phyloP scores from a whole-genome alignment of 805 yeast species.

The Saccharomyces kudriavzevii region DNA sequence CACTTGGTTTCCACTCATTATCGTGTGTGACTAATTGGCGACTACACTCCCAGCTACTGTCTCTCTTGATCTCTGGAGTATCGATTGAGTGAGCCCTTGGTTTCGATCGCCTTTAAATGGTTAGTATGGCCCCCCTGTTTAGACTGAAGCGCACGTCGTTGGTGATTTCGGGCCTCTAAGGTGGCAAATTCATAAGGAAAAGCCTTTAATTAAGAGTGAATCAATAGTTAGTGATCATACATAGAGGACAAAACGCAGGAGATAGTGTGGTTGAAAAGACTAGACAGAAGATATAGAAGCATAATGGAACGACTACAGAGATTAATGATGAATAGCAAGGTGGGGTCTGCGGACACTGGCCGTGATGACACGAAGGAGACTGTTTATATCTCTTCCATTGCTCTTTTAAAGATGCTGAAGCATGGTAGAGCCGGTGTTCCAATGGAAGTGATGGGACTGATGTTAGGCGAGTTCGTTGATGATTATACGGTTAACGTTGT shows the following conservation, averaged over 20 bases:
- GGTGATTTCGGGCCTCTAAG: background rate
- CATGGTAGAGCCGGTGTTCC: constrained; percentile 92
- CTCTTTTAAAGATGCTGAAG: constrained; percentile 89
- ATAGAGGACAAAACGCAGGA: background rate
- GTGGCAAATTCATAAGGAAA: constrained; percentile 1
- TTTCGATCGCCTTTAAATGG: background rate
- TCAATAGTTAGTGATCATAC: background rate
- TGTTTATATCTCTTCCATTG: constrained; percentile 90
- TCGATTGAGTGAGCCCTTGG: no score
- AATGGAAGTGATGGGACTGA: constrained; percentile 92
- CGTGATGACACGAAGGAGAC: constrained; percentile 94
- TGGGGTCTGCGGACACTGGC: constrained; percentile 57
- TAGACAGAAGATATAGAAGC: background rate
- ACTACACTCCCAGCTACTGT: background rate
- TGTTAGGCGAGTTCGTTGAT: constrained; percentile 97
- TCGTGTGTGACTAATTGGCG: background rate
- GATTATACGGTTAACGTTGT: constrained; percentile 95
- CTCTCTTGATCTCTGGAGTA: background rate
- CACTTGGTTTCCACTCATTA: background rate
- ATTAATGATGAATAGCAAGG: constrained; percentile 33
- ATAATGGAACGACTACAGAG: constrained; percentile 39
- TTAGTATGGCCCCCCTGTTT: background rate
- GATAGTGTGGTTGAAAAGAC: background rate
- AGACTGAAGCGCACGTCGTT: background rate
- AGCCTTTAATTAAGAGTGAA: background rate